Evolutionary conservation across 1,284 basidiomycete genomes (phyloP), one percentile per base, ranked within the genome.

Genomic region (Phlebopus sp.): DNA sequence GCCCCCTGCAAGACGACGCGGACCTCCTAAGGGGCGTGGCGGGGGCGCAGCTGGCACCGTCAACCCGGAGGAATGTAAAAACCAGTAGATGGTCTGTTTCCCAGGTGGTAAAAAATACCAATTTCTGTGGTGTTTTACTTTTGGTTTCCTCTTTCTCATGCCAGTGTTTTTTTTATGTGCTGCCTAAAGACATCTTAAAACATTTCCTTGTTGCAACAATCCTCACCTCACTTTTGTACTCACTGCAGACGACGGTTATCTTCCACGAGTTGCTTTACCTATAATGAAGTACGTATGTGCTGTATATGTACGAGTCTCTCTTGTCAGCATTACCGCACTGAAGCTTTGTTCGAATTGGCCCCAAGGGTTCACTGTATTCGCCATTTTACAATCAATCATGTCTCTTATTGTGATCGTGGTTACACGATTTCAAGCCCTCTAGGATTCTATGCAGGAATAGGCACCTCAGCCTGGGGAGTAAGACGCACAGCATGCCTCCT

Each of bases 1-100:
- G n/a, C 63, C 74, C 39, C 78, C 79, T 10, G 70, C 73, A 42
- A 75, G 76, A 62, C 75, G 79, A 53, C 80, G 80, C 44, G 79
- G 70, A 23, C 77, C 77, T 52, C 72, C 77, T 51, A 82, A 80
- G 64, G 75, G 76, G 51, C 75, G 77, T 52, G 76, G 72, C 37
- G 75, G 68, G 32, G 61, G 55, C 13, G 37, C 46, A 39, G 68
- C 67, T 17, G 70, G 66, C 18, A 67, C 67, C 35, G 71, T 80
- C 45, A 85, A 90, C 64, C 79, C 86, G 1, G 83, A 89, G 60
- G 90, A 92, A 65, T 92, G 90, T 78, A 90, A 90, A 74, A 84
- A 90, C 64, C 89, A 92, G 82, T 92, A 71, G 71, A 65, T 44
- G 51, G 27, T 53, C 46, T 53, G 36, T 59, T 34, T 50, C 45